These are phyloP conservation scores for Penicillium digitatum DNA, from an alignment of 2,329 filamentous ascomycete species.

Conservation along the genomic window DNA sequence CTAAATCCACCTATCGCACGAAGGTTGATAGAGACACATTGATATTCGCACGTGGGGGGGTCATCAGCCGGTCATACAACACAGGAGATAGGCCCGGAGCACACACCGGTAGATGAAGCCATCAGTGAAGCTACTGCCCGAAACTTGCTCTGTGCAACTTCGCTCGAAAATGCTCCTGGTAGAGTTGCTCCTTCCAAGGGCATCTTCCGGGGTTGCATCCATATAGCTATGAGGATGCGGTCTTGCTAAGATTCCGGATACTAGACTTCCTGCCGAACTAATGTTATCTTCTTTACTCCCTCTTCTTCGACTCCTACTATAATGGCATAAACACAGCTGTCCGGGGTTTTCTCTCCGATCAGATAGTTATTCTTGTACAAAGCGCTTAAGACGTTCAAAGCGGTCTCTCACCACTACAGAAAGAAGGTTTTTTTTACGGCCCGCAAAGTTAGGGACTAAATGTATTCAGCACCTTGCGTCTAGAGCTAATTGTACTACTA, in stretches of 20 bases:
- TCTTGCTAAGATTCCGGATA: neutral
- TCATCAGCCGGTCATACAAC: neutral
- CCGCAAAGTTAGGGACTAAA: neutral
- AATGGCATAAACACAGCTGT: neutral
- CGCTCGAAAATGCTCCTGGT: neutral
- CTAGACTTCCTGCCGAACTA: neutral
- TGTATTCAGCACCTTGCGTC: neutral
- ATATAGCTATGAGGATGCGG: neutral
- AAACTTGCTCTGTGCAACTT: neutral
- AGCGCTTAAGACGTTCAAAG: neutral
- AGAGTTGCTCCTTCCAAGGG: neutral
- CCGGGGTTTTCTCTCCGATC: too few species aligned
- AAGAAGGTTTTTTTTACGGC: neutral
- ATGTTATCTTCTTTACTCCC: neutral
- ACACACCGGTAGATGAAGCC: neutral
- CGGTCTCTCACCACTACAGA: neutral
- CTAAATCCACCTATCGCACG: neutral
- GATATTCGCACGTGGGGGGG: neutral
- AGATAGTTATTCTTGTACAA: too few species aligned
- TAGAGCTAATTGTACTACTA: neutral
- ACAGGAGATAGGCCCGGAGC: neutral
- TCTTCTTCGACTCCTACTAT: neutral
- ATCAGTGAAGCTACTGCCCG: neutral
- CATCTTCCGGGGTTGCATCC: too few species aligned
- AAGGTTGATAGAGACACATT: neutral